These are phyloP conservation scores for Ceratobasidium sp. DNA, from an alignment of 1,284 basidiomycete species.

Conservation along the genomic window DNA sequence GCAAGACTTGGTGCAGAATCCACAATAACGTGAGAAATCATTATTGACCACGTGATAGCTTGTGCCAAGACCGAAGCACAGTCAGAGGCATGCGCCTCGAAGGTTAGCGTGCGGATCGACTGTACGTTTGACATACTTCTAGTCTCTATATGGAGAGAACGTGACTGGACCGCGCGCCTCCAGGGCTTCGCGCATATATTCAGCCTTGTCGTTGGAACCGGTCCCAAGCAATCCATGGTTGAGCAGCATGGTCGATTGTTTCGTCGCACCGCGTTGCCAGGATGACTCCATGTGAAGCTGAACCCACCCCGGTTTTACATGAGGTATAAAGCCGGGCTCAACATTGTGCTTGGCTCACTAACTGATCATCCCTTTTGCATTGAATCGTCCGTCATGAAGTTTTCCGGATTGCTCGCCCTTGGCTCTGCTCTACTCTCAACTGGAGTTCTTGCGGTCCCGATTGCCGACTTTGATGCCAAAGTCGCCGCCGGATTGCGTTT, in stretches of 20 bases:
- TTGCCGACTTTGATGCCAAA: constrained; percentile 52
- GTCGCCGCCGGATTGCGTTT: constrained; percentile 59
- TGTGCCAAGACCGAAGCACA: constrained; percentile 15
- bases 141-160: neutral
- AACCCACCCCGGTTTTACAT: neutral
- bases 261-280: neutral
- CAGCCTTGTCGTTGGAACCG: neutral
- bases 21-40: too few species aligned
- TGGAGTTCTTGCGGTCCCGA: constrained; percentile 9
- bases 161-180: neutral
- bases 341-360: neutral
- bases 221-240: neutral
- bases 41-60: constrained; percentile 29
- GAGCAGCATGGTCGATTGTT: constrained; percentile 3
- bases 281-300: neutral
- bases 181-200: neutral
- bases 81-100: neutral
- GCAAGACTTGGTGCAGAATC: too few species aligned
- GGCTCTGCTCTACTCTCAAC: constrained; percentile 1
- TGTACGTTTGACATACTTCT: neutral
- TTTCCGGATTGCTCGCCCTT: constrained; percentile 24
- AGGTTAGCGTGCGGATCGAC: neutral
- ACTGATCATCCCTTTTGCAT: neutral
- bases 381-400: constrained; percentile 7
- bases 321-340: neutral